Base-by-base conservation (phyloP, 176 grass and related monocot genomes). In the Carex parvula region DNA sequence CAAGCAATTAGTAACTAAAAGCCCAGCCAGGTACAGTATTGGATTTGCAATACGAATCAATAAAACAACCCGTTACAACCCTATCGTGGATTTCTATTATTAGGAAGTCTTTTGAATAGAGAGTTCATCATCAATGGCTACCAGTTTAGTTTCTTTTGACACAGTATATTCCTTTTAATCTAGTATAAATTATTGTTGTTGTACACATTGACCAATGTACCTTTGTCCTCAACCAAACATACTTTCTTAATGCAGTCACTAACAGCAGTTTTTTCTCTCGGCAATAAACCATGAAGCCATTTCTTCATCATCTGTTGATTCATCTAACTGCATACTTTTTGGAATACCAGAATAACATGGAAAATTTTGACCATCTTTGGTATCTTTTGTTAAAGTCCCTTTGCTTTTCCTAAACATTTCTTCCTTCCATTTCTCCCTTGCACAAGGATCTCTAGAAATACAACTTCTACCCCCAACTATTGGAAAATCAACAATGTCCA, bases 381-480 rank as follows among this genome's bases (percentile, higher is more conserved):
- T 14, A 18, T 66, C 54, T 10, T 79, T 41, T 20, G 32, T 54
- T 35, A 8, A 76, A 84, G 83, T 55, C 13, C 81, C 79, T 91
- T 87, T 85, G 66, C 72, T 83, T 50, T 75, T 86, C 86, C 53
- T 90, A 32, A 74, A 75, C 92, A 95, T 93, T 70, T 94, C 85
- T 63, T 91, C 74, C 88, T 93, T 94, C 95, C 95, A 98, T 59
- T 63, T 95, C n/a, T 90, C 87, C 64, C 89, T 88, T 26, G 75
- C 86, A 70, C 52, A 17, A 86, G 39, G 84, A 79, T 95, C 88
- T 86, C 85, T 89, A 33, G 91, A 98, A 72, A 78, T 50, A 44
- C 73, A 78, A 86, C 64, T 91, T 64, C 20, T 91, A 82, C 92
- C 89, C 5, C 92, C 92, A 26, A 89, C 13, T 60, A 98, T 91